phyloP scores from a whole-genome alignment of 75 land plant genomes.

The Sequoiadendron giganteum region DNA sequence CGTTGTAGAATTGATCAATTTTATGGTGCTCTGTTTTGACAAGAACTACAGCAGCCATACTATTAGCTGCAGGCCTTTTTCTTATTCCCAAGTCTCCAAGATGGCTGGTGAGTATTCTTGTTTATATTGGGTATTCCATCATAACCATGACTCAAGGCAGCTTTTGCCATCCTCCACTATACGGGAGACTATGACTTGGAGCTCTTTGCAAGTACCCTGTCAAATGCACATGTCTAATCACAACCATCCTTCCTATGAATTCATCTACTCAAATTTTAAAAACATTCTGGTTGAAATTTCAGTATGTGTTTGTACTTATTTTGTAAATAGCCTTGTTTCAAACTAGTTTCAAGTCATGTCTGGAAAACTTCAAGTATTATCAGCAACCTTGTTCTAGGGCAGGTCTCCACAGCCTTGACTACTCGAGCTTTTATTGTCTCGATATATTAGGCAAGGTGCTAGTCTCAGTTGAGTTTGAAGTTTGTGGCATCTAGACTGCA shows the following conservation, averaged over 20 bases:
- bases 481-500: neutral
- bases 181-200: neutral
- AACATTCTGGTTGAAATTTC: neutral
- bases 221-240: too few relatives aligned
- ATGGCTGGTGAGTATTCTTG: constrained; percentile 48
- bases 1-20: neutral
- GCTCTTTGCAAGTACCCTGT: neutral
- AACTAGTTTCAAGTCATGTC: neutral
- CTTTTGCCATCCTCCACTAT: neutral
- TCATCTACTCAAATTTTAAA: neutral
- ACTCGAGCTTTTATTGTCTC: neutral
- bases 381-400: neutral
- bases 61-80: constrained; percentile 34
- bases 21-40: constrained; percentile 9
- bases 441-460: neutral
- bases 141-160: neutral
- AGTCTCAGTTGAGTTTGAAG: neutral
- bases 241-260: neutral
- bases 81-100: constrained; percentile 54
- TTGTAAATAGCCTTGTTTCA: neutral
- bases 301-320: neutral
- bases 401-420: neutral
- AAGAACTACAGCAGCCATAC: constrained; percentile 28
- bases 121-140: neutral
- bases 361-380: neutral